These are phyloP conservation scores for Cordyceps farinosa DNA, from an alignment of 2,329 filamentous ascomycete species.

Conservation along the genomic window DNA sequence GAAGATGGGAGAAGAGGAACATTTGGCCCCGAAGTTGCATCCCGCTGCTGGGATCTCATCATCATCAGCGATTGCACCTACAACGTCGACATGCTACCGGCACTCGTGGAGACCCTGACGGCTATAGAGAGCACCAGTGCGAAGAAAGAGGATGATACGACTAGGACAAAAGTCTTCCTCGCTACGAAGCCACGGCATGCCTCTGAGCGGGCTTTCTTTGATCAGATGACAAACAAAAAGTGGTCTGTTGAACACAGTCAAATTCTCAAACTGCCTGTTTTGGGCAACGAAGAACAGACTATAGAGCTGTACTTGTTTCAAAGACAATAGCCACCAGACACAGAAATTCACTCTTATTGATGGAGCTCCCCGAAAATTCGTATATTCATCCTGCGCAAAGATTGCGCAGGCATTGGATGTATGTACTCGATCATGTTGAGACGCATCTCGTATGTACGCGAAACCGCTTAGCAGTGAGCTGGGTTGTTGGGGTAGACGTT, in stretches of 20 bases:
- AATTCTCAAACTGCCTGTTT: slow-evolving; percentile 42
- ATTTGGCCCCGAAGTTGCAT: slow-evolving; percentile 40
- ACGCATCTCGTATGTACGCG: not conserved
- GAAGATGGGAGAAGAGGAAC: slow-evolving; percentile 44
- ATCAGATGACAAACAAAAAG: slow-evolving; percentile 41
- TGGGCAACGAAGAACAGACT: slow-evolving; percentile 41
- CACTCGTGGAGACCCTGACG: slow-evolving; percentile 51
- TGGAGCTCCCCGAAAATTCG: not conserved
- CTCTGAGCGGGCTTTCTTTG: slow-evolving; percentile 49
- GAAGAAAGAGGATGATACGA: slow-evolving; percentile 8
- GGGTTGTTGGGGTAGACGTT: slow-evolving; percentile 24
- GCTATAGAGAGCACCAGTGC: slow-evolving; percentile 42
- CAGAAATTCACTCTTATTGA: not conserved
- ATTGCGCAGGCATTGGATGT: not conserved
- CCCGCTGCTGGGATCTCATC: slow-evolving; percentile 48
- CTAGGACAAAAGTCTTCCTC: slow-evolving; percentile 46
- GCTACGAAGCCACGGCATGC: slow-evolving; percentile 55
- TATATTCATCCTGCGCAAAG: not conserved
- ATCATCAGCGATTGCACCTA: slow-evolving; percentile 60
- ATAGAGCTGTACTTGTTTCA: slow-evolving; percentile 53
- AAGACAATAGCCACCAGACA: slow-evolving; percentile 26
- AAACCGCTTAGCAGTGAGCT: slow-evolving; percentile 21
- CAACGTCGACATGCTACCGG: slow-evolving; percentile 53
- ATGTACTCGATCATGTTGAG: not conserved
- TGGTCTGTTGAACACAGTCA: slow-evolving; percentile 44